Conservation (phyloP, 2,329 filamentous ascomycete species). For the Colletotrichum orchidophilum region DNA sequence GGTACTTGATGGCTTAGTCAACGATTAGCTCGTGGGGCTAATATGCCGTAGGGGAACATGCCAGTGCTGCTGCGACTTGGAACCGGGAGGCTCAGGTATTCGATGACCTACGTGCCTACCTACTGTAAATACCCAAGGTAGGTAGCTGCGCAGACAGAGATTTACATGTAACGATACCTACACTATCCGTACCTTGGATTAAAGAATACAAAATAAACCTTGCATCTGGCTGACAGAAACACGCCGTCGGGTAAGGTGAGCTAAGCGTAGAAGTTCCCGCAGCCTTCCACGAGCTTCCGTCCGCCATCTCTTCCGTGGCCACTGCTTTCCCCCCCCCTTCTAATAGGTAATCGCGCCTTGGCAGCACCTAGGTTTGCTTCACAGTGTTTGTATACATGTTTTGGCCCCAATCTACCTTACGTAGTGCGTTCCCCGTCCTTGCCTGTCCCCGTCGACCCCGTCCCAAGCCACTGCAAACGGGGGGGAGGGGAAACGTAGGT, state of each 20-base stretch:
- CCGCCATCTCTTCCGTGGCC: background rate
- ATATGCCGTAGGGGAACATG: background rate
- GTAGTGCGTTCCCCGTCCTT: background rate
- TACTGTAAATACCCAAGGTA: too few relatives aligned
- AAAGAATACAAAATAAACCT: background rate
- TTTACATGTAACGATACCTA: background rate
- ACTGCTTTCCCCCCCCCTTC: background rate
- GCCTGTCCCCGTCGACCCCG: background rate
- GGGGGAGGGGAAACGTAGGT: background rate
- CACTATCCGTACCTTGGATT: too few relatives aligned
- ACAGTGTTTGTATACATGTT: background rate
- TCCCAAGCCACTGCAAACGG: slow-evolving; percentile 17
- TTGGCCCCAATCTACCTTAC: background rate
- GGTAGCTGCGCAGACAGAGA: background rate
- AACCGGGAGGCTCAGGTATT: background rate
- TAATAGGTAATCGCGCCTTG: background rate
- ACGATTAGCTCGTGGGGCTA: slow-evolving; percentile 26
- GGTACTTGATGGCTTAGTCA: slow-evolving; percentile 6
- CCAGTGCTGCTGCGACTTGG: background rate
- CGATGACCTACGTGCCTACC: background rate
- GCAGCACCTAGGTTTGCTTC: background rate
- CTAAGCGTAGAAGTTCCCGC: background rate
- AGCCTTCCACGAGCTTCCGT: slow-evolving; percentile 15
- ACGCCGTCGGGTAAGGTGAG: background rate
- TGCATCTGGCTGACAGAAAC: background rate